These are phyloP conservation scores for Scedosporium aurantiacum DNA, from an alignment of 2,329 filamentous ascomycete species.

Conservation along the genomic window DNA sequence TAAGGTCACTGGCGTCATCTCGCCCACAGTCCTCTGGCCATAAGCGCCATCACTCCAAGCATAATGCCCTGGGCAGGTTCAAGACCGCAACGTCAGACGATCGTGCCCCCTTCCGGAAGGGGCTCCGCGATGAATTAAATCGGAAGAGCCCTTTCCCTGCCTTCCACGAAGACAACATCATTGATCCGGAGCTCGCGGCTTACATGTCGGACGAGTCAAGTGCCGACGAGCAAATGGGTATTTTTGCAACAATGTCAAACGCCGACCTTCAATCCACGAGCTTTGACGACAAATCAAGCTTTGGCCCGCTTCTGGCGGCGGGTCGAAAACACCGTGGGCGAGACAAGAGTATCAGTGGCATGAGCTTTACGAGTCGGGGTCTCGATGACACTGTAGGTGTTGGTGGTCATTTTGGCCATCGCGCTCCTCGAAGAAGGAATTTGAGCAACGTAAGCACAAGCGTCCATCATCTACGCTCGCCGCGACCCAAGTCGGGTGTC, in stretches of 20 bases:
- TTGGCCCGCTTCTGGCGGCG: conserved; percentile 61
- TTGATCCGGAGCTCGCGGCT: conserved; percentile 87
- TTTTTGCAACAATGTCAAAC: conserved; percentile 66
- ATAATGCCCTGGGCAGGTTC: conserved; percentile 68
- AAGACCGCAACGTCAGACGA: conserved; percentile 60
- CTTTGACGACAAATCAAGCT: conserved; percentile 63
- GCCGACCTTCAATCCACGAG: conserved; percentile 52
- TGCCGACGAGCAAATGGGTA: conserved; percentile 81
- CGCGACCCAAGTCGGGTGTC: conserved; percentile 48
- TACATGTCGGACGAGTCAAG: conserved; percentile 96
- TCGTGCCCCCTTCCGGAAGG: conserved; percentile 70
- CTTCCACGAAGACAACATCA: conserved; percentile 98
- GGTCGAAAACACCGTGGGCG: conserved; percentile 66
- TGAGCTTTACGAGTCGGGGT: conserved; percentile 60
- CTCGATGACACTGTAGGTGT: conserved; percentile 51
- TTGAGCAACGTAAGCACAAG: conserved; percentile 71
- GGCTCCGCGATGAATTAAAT: conserved; percentile 52
- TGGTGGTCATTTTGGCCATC: conserved; percentile 26
- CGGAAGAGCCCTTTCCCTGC: conserved; percentile 64
- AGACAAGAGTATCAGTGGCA: conserved; percentile 63
- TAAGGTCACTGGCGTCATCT: conserved; percentile 59
- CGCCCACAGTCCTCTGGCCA: conserved; percentile 71
- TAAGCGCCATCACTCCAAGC: conserved; percentile 77
- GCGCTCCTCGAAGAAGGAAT: conserved; percentile 64
- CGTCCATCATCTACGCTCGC: conserved; percentile 58